Conservation (phyloP, 2,329 filamentous ascomycete species). For the Fusarium pseudocircinatum region DNA sequence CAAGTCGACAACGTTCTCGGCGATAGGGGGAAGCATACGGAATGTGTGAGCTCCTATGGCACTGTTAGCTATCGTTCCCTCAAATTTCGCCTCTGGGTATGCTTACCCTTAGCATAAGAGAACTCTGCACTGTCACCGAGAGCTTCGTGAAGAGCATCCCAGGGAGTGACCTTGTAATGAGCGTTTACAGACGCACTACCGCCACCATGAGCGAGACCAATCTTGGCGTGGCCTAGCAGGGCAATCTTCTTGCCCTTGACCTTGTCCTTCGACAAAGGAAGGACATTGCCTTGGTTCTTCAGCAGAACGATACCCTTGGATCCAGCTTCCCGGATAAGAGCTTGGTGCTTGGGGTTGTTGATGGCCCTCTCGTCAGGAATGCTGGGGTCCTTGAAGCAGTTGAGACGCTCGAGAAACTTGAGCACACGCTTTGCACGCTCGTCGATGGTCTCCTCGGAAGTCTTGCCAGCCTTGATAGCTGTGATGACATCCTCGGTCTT, state of each 20-base stretch:
- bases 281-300: slow-evolving; percentile 67
- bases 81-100: background rate
- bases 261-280: slow-evolving; percentile 61
- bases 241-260: slow-evolving; percentile 47
- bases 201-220: slow-evolving; percentile 49
- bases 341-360: slow-evolving; percentile 47
- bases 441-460: slow-evolving; percentile 44
- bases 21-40: slow-evolving; percentile 37
- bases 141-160: slow-evolving; percentile 45
- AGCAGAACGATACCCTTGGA: slow-evolving; percentile 69
- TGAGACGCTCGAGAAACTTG: slow-evolving; percentile 42
- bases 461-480: slow-evolving; percentile 45
- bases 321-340: slow-evolving; percentile 44
- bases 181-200: slow-evolving; percentile 50
- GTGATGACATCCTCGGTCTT: slow-evolving; percentile 44
- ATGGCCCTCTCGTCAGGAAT: slow-evolving; percentile 44
- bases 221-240: slow-evolving; percentile 49
- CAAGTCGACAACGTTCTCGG: slow-evolving; percentile 44
- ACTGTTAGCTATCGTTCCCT: background rate
- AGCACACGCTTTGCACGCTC: slow-evolving; percentile 45
- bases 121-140: slow-evolving; percentile 43
- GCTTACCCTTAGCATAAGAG: slow-evolving; percentile 44
- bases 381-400: slow-evolving; percentile 43
- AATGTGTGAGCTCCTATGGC: slow-evolving; percentile 41
- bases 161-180: slow-evolving; percentile 50